Percentiles rank a stretch among this genome's conserved stretches.
Evolutionary conservation across 2,329 filamentous ascomycete species (phyloP).

Genomic region (Fusarium continuum): DNA sequence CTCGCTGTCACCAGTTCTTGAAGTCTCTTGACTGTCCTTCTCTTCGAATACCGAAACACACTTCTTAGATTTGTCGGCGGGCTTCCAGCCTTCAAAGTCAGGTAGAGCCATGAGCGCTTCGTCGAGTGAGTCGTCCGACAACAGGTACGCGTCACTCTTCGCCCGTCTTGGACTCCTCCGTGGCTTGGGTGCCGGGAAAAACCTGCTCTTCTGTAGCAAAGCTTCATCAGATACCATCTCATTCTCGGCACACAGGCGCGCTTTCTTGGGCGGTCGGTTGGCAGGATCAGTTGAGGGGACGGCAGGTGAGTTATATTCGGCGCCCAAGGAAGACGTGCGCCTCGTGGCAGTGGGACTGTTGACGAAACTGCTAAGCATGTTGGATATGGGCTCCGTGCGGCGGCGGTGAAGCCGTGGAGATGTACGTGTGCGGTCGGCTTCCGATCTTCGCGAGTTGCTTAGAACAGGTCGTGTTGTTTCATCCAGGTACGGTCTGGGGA

Average conservation of each 20-base stretch:
- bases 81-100: constrained; percentile 61
- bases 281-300: constrained; percentile 36
- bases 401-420: constrained; percentile 57
- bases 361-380: constrained; percentile 50
- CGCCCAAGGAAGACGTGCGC: constrained; percentile 20
- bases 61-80: constrained; percentile 48
- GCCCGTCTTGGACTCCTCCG: constrained; percentile 42
- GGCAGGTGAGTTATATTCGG: constrained; percentile 13
- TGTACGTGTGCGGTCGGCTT: constrained; percentile 38
- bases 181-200: constrained; percentile 55
- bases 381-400: constrained; percentile 62
- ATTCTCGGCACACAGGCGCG: constrained; percentile 61
- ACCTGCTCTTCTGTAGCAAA: constrained; percentile 61
- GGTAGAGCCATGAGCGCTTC: constrained; percentile 62
- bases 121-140: constrained; percentile 67
- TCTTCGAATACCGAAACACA: constrained; percentile 59
- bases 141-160: constrained; percentile 55
- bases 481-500: constrained; percentile 66
- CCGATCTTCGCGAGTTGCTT: constrained; percentile 19
- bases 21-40: constrained; percentile 43
- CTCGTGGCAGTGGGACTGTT: constrained; percentile 32
- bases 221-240: constrained; percentile 50
- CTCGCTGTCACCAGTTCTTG: constrained; percentile 20
- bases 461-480: constrained; percentile 40
- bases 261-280: constrained; percentile 64